Evolutionary conservation across 176 grass and related monocot genomes (phyloP).

Genomic region (Cymbopogon citratus): DNA sequence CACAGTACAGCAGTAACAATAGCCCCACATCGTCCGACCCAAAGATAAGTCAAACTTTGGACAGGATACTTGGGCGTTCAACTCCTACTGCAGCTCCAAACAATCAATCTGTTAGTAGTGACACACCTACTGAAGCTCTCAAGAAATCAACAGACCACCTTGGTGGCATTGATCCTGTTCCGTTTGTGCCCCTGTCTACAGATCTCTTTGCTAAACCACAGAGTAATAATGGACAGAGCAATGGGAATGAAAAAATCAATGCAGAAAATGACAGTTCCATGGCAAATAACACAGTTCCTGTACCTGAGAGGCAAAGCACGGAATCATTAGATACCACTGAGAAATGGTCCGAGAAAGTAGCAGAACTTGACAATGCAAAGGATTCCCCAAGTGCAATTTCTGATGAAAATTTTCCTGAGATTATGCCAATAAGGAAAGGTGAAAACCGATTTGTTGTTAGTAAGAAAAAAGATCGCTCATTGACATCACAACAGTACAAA

Average conservation of each 20-base stretch:
- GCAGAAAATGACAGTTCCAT: neutral
- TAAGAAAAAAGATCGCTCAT: slow-evolving; percentile 81
- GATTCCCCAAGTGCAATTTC: slow-evolving; percentile 37
- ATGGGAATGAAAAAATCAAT: slow-evolving; percentile 14
- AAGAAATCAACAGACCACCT: slow-evolving; percentile 38
- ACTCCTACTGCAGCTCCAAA: slow-evolving; percentile 21
- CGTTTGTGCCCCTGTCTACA: slow-evolving; percentile 69
- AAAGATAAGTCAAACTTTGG: slow-evolving; percentile 74
- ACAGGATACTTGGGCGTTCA: slow-evolving; percentile 74
- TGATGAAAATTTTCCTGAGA: slow-evolving; percentile 56
- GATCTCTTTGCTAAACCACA: slow-evolving; percentile 64
- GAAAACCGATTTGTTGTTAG: slow-evolving; percentile 86
- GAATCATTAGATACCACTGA: slow-evolving; percentile 28
- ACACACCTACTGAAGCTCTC: slow-evolving; percentile 12
- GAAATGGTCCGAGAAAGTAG: slow-evolving; percentile 44
- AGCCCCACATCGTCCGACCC: slow-evolving; percentile 25
- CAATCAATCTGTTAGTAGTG: slow-evolving; percentile 22
- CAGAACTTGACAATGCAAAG: slow-evolving; percentile 27
- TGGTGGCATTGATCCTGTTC: slow-evolving; percentile 43
- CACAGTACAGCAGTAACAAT: slow-evolving; percentile 34
- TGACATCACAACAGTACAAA: slow-evolving; percentile 75
- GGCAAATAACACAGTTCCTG: neutral
- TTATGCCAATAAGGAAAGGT: slow-evolving; percentile 85
- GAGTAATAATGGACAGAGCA: slow-evolving; percentile 28
- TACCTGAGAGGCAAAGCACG: slow-evolving; percentile 8